Conservation (phyloP, 331 rosid genomes). For the Ulmus americana region DNA sequence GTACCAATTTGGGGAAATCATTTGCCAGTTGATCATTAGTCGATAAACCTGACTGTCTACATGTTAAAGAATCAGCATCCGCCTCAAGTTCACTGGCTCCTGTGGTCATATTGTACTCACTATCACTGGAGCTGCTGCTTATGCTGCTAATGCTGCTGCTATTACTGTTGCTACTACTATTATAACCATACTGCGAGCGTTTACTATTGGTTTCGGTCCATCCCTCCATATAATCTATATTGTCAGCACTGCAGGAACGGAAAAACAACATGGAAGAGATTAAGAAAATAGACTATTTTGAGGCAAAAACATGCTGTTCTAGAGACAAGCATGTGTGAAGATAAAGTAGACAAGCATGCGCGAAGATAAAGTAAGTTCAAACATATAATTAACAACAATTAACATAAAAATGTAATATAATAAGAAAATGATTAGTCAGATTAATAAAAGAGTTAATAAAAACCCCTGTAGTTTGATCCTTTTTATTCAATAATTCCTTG, state of each 20-base stretch:
- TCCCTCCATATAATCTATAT: constrained; percentile 62
- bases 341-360: no score
- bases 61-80: constrained; percentile 90
- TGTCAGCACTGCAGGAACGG: constrained; percentile 65
- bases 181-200: constrained; percentile 55
- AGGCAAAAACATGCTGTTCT: no score
- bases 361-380: no score
- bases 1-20: constrained; percentile 75
- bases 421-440: no score
- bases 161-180: constrained; percentile 93
- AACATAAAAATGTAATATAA: no score
- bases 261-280: constrained; percentile 22
- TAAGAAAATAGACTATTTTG: constrained; percentile 4
- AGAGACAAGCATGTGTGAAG: no score
- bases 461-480: no score
- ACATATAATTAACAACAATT: no score
- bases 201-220: constrained; percentile 60
- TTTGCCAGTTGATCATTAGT: constrained; percentile 56
- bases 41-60: constrained; percentile 77
- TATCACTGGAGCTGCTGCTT: constrained; percentile 85
- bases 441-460: no score
- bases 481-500: no score
- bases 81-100: constrained; percentile 89
- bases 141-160: constrained; percentile 90
- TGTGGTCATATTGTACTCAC: constrained; percentile 58